phyloP scores from a whole-genome alignment of 495 filamentous ascomycete genomes.

The Monascus purpureus region DNA sequence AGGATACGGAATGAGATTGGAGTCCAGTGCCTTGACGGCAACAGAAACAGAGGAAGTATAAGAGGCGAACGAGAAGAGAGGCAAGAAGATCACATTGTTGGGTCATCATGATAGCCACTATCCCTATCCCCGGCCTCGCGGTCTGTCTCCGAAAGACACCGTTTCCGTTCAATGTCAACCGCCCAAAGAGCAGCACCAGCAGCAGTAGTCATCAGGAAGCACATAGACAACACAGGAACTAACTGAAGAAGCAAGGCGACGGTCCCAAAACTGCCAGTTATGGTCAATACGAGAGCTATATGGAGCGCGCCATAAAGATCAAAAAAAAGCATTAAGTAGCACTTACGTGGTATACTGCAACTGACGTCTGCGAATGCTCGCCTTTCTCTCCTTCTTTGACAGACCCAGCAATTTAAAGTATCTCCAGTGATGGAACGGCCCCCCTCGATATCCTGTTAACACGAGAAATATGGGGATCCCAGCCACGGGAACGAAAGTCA shows the following conservation, averaged over 20 bases:
- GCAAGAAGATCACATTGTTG: neutral
- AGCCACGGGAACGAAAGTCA: constrained; percentile 51
- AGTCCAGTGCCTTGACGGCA: too few species aligned
- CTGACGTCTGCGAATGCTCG: constrained; percentile 34
- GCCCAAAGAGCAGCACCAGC: constrained; percentile 51
- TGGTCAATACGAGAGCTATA: constrained; percentile 3
- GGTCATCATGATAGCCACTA: constrained; percentile 18
- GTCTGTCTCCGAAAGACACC: constrained; percentile 10
- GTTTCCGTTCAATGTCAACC: constrained; percentile 38
- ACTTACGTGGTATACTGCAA: constrained; percentile 49
- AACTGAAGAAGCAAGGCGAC: constrained; percentile 47
- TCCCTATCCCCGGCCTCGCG: constrained; percentile 10
- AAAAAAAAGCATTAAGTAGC: too few species aligned
- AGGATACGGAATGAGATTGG: too few species aligned
- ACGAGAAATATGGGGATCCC: constrained; percentile 51
- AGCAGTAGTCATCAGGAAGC: constrained; percentile 53
- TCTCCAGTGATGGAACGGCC: constrained; percentile 53
- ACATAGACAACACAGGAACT: constrained; percentile 48
- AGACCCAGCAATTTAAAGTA: constrained; percentile 48
- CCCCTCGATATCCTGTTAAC: constrained; percentile 48
- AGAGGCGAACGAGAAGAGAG: neutral
- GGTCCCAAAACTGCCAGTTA: constrained; percentile 39
- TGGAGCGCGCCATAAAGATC: too few species aligned
- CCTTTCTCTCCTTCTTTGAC: constrained; percentile 42
- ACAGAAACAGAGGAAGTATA: too few species aligned